Conservation (phyloP, 352 stramenopile genomes). For the Phytopythium delawarense region DNA sequence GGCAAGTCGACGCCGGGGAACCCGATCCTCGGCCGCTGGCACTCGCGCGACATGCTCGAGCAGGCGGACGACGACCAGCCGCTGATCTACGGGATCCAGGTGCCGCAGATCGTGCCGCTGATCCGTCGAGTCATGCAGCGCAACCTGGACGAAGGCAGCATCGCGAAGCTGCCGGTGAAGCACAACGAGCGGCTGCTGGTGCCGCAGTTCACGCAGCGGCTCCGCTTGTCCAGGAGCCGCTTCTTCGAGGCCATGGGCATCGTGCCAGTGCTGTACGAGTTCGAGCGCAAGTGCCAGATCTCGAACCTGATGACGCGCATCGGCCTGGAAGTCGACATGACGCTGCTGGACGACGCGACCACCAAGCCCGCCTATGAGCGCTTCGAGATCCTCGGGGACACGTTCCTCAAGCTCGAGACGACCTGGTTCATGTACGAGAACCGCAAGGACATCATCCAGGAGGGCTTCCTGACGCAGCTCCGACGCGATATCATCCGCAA, state of each 20-base stretch:
- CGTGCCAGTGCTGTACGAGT: slow-evolving; percentile 83
- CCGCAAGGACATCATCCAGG: slow-evolving; percentile 61
- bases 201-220: slow-evolving; percentile 60
- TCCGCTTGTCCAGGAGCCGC: slow-evolving; percentile 59
- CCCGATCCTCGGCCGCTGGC: slow-evolving; percentile 75
- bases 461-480: slow-evolving; percentile 69
- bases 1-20: slow-evolving; percentile 62
- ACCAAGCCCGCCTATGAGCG: slow-evolving; percentile 84
- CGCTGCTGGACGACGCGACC: slow-evolving; percentile 73
- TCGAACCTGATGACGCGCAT: slow-evolving; percentile 82
- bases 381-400: slow-evolving; percentile 80
- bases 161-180: slow-evolving; percentile 49
- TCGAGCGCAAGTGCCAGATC: slow-evolving; percentile 87
- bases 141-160: slow-evolving; percentile 55
- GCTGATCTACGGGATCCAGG: slow-evolving; percentile 65
- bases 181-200: slow-evolving; percentile 80
- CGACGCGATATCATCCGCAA: slow-evolving; percentile 86
- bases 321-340: slow-evolving; percentile 67
- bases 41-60: slow-evolving; percentile 58
- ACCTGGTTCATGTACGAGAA: slow-evolving; percentile 83
- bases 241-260: slow-evolving; percentile 83
- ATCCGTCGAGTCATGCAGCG: slow-evolving; percentile 83
- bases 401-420: slow-evolving; percentile 83
- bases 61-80: slow-evolving; percentile 51
- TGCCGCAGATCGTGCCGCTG: slow-evolving; percentile 72